phyloP scores from a whole-genome alignment of 495 filamentous ascomycete species.

The Penicillium cosmopolitanum region DNA sequence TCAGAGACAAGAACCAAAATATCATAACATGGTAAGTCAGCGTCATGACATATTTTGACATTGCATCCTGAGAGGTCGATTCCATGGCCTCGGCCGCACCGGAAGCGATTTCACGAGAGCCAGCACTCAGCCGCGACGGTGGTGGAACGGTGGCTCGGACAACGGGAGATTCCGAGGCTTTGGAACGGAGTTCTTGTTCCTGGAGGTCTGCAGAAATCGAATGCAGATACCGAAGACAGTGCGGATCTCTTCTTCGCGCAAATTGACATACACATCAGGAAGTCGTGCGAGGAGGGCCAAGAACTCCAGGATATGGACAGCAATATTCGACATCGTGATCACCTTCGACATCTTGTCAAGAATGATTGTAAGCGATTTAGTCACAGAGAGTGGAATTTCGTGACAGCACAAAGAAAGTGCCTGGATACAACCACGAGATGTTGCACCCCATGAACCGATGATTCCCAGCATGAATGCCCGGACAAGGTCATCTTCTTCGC shows the following conservation, averaged over 20 bases:
- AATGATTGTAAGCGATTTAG: slow-evolving; percentile 78
- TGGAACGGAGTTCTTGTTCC: slow-evolving; percentile 62
- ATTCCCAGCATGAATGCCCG: slow-evolving; percentile 81
- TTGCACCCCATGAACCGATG: slow-evolving; percentile 78
- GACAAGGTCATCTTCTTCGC: slow-evolving; percentile 87
- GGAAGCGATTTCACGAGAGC: slow-evolving; percentile 44
- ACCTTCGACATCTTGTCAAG: slow-evolving; percentile 92
- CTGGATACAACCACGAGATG: slow-evolving; percentile 89
- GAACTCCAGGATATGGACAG: slow-evolving; percentile 94
- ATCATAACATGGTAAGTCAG: slow-evolving; percentile 94
- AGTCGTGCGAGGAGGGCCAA: slow-evolving; percentile 82
- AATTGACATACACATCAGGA: slow-evolving; percentile 82
- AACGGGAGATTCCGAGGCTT: slow-evolving; percentile 37
- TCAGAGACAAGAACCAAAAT: slow-evolving; percentile 93
- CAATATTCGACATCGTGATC: slow-evolving; percentile 87
- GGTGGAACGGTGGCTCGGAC: slow-evolving; percentile 29
- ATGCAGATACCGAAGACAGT: slow-evolving; percentile 95
- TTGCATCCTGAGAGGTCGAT: slow-evolving; percentile 40
- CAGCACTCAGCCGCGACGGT: slow-evolving; percentile 44
- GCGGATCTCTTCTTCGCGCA: slow-evolving; percentile 84
- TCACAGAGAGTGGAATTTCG: slow-evolving; percentile 82
- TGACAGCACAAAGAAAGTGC: slow-evolving; percentile 92
- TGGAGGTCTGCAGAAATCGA: slow-evolving; percentile 79
- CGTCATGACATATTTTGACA: slow-evolving; percentile 83
- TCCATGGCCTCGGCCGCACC: slow-evolving; percentile 36